These are phyloP conservation scores for Sphagnum magellanicum DNA, from an alignment of 228 moss, liverwort and hornwort species.

Conservation along the genomic window DNA sequence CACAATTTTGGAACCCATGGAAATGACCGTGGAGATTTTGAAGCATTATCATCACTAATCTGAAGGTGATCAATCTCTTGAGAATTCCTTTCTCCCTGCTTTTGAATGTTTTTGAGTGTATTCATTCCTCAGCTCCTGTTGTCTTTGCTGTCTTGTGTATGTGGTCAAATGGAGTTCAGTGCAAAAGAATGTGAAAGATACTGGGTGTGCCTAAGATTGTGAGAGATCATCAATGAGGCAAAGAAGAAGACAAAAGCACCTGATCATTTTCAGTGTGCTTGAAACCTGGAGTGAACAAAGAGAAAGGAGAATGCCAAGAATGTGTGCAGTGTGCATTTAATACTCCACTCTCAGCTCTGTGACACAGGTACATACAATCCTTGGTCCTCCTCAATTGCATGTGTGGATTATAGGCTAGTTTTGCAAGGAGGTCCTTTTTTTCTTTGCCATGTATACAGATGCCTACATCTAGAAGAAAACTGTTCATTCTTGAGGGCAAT, in stretches of 20 bases:
- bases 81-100: conserved; percentile 68
- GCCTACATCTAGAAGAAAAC: too few species aligned
- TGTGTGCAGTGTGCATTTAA: conserved; percentile 94
- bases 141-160: too few species aligned
- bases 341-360: conserved; percentile 83
- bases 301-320: conserved; percentile 91
- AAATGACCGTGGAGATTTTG: conserved; percentile 80
- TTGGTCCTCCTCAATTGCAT: not conserved
- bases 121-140: too few species aligned
- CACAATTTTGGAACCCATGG: conserved; percentile 75
- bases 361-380: conserved; percentile 25
- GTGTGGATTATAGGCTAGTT: too few species aligned
- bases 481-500: too few species aligned
- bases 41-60: conserved; percentile 75
- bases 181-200: conserved; percentile 92
- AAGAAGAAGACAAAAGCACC: conserved; percentile 96
- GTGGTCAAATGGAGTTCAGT: conserved; percentile 12
- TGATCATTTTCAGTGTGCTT: conserved; percentile 76
- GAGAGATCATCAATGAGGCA: conserved; percentile 95
- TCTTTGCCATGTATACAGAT: too few species aligned
- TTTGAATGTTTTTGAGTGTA: not conserved
- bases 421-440: too few species aligned
- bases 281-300: conserved; percentile 70
- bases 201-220: conserved; percentile 88
- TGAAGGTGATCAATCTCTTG: conserved; percentile 93